A percentile compares a stretch with the other conserved stretches of the same genome.
Conservation (phyloP, 1,139 yeast species). For the Magnusiomyces magnusii region DNA sequence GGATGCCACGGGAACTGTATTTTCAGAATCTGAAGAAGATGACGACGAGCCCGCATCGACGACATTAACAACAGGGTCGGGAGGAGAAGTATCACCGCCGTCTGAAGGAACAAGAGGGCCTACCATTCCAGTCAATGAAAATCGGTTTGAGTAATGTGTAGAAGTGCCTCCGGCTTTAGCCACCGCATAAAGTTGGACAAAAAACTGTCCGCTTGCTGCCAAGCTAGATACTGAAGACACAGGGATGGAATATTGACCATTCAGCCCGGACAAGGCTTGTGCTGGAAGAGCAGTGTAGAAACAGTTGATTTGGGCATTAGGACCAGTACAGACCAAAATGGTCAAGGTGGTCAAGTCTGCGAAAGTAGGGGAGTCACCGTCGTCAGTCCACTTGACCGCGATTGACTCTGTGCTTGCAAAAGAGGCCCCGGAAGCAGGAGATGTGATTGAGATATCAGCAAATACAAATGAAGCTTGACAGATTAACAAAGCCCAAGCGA, state of each 20-base stretch:
- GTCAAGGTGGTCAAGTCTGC: constrained; percentile 41
- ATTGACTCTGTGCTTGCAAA: constrained; percentile 47
- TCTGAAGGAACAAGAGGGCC: constrained; percentile 45
- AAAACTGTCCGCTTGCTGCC: constrained; percentile 60
- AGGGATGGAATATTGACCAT: constrained; percentile 21
- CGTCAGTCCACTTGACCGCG: constrained; percentile 56
- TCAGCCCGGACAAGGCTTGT: constrained; percentile 25
- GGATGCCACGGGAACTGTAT: no score
- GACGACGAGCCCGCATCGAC: constrained; percentile 31
- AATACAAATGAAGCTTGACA: neutral
- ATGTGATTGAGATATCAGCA: neutral
- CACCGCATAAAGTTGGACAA: constrained; percentile 53
- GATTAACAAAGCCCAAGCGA: neutral
- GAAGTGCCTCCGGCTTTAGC: constrained; percentile 41
- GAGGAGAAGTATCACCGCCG: constrained; percentile 38
- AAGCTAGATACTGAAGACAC: constrained; percentile 30
- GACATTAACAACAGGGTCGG: constrained; percentile 26
- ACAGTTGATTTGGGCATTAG: constrained; percentile 43
- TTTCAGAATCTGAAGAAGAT: no score
- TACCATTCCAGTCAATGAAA: constrained; percentile 58
- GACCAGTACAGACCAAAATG: constrained; percentile 62
- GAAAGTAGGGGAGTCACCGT: constrained; percentile 42
- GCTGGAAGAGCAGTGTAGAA: constrained; percentile 35
- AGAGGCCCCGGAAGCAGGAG: constrained; percentile 45
- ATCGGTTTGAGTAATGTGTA: constrained; percentile 66